Evolutionary conservation across 106 monocot genomes (phyloP).

Genomic region (Narthecium ossifragum): DNA sequence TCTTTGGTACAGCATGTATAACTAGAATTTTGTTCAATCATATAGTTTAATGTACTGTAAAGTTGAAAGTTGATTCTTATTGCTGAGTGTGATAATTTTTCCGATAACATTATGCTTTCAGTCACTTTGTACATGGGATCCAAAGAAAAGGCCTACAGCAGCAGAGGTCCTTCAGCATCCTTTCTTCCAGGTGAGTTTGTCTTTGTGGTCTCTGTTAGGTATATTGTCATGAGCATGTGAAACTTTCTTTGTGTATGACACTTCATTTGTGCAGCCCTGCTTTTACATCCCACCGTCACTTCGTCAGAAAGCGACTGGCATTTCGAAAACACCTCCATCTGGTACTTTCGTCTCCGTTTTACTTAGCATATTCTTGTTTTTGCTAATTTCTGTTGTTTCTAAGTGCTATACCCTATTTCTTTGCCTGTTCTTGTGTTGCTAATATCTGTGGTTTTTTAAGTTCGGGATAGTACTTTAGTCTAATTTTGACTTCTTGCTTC

Average conservation of each 20-base stretch:
- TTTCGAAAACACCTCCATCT: conserved; percentile 37
- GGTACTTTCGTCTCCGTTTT: too few relatives aligned
- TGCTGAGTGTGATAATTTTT: too few relatives aligned
- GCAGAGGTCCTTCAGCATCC: conserved; percentile 55
- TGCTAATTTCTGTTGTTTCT: not conserved
- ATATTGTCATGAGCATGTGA: not conserved
- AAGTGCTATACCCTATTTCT: not conserved
- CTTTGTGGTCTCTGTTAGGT: not conserved
- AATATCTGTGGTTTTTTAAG: not conserved
- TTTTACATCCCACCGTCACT: conserved; percentile 59
- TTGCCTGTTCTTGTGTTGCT: not conserved
- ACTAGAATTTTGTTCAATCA: too few relatives aligned
- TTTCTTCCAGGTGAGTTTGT: conserved; percentile 49
- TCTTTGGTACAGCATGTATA: too few relatives aligned
- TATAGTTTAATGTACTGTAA: too few relatives aligned
- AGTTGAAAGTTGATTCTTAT: too few relatives aligned
- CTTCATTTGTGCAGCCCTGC: conserved; percentile 35
- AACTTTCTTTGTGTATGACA: not conserved
- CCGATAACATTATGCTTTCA: too few relatives aligned
- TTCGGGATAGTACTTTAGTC: too few relatives aligned
- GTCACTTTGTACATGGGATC: conserved; percentile 45
- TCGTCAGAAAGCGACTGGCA: conserved; percentile 19
- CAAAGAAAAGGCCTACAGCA: conserved; percentile 53
- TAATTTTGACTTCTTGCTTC: not conserved
- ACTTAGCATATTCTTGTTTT: not conserved